phyloP scores from a whole-genome alignment of 345 rosid species.

The Rhodamnia rubescens region DNA sequence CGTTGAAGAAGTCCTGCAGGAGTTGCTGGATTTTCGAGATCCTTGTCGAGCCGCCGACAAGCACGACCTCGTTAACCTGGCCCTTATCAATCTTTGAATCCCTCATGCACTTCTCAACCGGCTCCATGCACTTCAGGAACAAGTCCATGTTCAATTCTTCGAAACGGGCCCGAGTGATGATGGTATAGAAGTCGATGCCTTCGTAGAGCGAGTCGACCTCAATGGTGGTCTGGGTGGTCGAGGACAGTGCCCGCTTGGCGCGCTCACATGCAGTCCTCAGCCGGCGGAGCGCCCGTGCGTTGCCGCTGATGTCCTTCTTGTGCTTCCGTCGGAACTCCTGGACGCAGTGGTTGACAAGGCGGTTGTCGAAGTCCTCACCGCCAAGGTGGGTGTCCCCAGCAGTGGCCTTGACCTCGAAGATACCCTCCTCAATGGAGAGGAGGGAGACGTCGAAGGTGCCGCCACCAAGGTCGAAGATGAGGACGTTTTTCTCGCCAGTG shows the following conservation, averaged over 20 bases:
- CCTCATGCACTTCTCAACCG: slow-evolving; percentile 20
- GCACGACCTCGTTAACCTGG: slow-evolving; percentile 9
- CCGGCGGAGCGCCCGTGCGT: slow-evolving; percentile 18
- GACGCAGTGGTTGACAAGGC: slow-evolving; percentile 20
- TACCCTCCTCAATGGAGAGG: slow-evolving; percentile 25
- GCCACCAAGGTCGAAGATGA: slow-evolving; percentile 25
- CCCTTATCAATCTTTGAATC: slow-evolving; percentile 16
- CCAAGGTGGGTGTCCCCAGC: slow-evolving; percentile 25
- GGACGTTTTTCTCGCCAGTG: slow-evolving; percentile 15
- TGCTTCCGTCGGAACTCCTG: slow-evolving; percentile 13
- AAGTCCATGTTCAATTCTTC: slow-evolving; percentile 27
- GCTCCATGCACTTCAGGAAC: slow-evolving; percentile 21
- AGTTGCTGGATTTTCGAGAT: slow-evolving; percentile 20
- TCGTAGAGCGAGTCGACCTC: slow-evolving; percentile 22
- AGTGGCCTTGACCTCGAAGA: slow-evolving; percentile 29
- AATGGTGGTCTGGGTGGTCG: slow-evolving; percentile 19
- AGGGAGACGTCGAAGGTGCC: slow-evolving; percentile 26
- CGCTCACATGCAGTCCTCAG: slow-evolving; percentile 24
- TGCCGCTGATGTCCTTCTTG: slow-evolving; percentile 17
- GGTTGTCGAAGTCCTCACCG: slow-evolving; percentile 21
- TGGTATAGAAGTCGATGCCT: slow-evolving; percentile 21
- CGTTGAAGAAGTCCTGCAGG: slow-evolving; percentile 16
- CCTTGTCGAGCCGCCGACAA: slow-evolving; percentile 16
- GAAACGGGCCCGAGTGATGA: slow-evolving; percentile 19
- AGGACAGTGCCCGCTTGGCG: slow-evolving; percentile 20